Conservation (phyloP, 2,329 filamentous ascomycete genomes). For the Gnomoniopsis smithogilvyi region DNA sequence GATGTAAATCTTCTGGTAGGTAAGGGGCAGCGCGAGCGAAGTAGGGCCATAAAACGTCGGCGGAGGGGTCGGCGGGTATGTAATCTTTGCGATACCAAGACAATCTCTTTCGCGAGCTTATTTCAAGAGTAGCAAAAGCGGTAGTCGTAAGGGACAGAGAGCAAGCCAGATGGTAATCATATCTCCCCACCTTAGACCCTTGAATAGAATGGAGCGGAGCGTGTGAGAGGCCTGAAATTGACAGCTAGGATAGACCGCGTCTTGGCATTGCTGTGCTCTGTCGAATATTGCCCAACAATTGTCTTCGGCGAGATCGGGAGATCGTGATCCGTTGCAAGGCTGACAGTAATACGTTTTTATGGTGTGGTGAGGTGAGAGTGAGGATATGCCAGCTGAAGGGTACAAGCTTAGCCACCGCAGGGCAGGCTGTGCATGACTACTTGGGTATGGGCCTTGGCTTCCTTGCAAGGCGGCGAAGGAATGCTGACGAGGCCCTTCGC, state of each 20-base stretch:
- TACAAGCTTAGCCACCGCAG: not conserved
- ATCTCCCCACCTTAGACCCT: conserved; percentile 12
- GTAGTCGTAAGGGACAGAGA: not conserved
- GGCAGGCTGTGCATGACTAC: not conserved
- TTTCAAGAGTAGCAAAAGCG: not conserved
- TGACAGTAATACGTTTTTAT: not conserved
- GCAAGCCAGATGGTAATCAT: conserved; percentile 3
- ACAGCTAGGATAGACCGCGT: not conserved
- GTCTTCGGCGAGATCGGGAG: not conserved
- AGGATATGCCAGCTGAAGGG: not conserved
- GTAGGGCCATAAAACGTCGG: not conserved
- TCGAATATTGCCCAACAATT: not conserved
- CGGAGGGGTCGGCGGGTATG: not conserved
- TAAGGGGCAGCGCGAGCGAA: conserved; percentile 1
- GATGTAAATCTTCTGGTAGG: not conserved
- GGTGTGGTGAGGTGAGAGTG: not conserved
- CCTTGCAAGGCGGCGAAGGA: not conserved
- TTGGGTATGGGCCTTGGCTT: not conserved
- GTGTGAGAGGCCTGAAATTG: not conserved
- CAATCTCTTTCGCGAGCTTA: not conserved
- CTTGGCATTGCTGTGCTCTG: not conserved
- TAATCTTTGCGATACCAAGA: not conserved
- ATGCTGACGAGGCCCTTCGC: not conserved
- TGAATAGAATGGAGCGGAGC: not conserved
- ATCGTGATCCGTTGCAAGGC: not conserved